Conservation (phyloP, 2,329 filamentous ascomycete genomes). For the Lasiodiplodia hormozganensis region DNA sequence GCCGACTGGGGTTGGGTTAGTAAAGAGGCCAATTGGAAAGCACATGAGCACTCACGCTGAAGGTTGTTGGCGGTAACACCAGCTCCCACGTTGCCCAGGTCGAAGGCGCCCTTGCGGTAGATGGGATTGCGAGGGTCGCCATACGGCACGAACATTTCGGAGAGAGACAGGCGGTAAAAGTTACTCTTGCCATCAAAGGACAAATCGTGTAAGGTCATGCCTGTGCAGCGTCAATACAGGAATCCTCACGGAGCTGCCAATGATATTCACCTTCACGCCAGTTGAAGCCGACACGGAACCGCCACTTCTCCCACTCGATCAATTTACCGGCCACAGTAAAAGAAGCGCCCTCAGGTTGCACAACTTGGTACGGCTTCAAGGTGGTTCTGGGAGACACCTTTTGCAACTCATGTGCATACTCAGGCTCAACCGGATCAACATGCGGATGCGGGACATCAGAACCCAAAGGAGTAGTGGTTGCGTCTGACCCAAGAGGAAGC, state of each 20-base stretch:
- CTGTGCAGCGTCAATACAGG: too few species aligned
- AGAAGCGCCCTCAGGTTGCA: slow-evolving; percentile 72
- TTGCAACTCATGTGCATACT: too few species aligned
- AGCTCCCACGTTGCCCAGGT: slow-evolving; percentile 73
- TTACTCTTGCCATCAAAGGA: slow-evolving; percentile 70
- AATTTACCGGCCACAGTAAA: slow-evolving; percentile 62
- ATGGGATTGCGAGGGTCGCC: slow-evolving; percentile 60
- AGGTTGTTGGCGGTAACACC: slow-evolving; percentile 73
- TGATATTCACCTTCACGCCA: slow-evolving; percentile 58
- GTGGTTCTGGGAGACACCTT: too few species aligned
- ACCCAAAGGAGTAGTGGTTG: too few species aligned
- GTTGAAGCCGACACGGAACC: slow-evolving; percentile 49
- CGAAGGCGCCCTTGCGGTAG: slow-evolving; percentile 74
- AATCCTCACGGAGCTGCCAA: too few species aligned
- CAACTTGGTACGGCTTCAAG: slow-evolving; percentile 73
- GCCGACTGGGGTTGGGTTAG: slow-evolving; percentile 50
- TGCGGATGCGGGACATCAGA: too few species aligned
- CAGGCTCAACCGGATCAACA: too few species aligned
- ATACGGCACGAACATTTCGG: slow-evolving; percentile 63
- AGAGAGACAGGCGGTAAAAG: slow-evolving; percentile 70
- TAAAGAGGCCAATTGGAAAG: too few species aligned
- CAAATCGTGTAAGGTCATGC: slow-evolving; percentile 70
- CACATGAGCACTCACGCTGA: slow-evolving; percentile 37
- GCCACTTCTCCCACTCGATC: slow-evolving; percentile 57
- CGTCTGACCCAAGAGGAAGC: too few species aligned